Base-by-base conservation (phyloP, 306 rosid species). In the Acacia confusa region DNA sequence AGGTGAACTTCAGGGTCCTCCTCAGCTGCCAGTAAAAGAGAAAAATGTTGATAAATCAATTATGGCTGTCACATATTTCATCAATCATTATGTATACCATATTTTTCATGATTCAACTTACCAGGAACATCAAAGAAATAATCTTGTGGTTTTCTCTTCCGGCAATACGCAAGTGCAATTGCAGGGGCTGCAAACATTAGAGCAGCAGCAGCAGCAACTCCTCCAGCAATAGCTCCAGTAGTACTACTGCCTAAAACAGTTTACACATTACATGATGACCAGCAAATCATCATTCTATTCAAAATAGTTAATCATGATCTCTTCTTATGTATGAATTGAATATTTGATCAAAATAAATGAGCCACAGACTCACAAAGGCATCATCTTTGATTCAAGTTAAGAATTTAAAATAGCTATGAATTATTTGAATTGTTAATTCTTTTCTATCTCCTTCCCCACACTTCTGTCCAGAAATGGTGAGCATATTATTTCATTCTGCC, bases 211-310 rank as follows among this genome's bases (percentile, higher is more conserved):
- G 90, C 97, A 77, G 91, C 97, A 78, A 87, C 97, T 82, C 92
- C 97, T 81, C 91, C 97, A 50, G 97, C 97, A 86, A 92, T 90
- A 77, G 92, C 86, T 82, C 94, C 92, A 36, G 90, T 87, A 28
- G 83, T 44, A 79, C 78, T 72, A 65, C 69, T 74, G 70, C 88
- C 97, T 92, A 81, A 36, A 80, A 76, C 57, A 69, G 34, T 78
- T 78, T 9, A 40, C 14, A 70, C 22, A 69, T 78, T 15, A 40
- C 14, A 70, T 41, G 27, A 38, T 40, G 71, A 78, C 57, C 30
- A 43, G 44, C 17, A 68, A 68, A 69, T 20, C 9, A 32, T 24
- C 22, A 78, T 16, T 65, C 19, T 22, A 50, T 36, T 48, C 74
- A 34, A 12, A 68, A 14, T 13, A 27, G 17, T 48, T 32, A 13